Base-by-base conservation (phyloP, 257 asterid species). In the Nicotiana noctiflora region DNA sequence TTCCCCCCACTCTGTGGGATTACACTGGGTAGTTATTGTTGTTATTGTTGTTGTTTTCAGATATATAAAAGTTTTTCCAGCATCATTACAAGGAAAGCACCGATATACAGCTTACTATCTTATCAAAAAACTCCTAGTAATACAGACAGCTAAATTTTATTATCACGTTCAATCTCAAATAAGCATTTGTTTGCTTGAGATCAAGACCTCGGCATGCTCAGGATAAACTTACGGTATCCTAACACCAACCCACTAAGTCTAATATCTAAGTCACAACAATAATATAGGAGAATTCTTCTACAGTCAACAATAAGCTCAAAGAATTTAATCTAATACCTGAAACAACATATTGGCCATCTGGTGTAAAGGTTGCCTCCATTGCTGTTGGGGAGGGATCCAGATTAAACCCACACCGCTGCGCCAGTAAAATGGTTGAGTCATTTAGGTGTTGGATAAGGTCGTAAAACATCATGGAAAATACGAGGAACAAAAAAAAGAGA, bases 271-370 rank as follows among this genome's bases (percentile, higher is more conserved):
- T 56, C 49, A 15, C 17, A 49, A 72, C 21, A 14, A 70, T 70
- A 21, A 70, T 44, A 44, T 13, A 21, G 77, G 77, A 68, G 6
- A 56, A 72, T 14, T 23, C 19, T 72, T 72, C 44, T 72, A 21
- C 8, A 53, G 78, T 49, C 51, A 49, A 72, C 7, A 72, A 49
- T 72, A 72, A 49, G 78, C 61, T 72, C 40, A 72, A 72, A 72
- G 25, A 49, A 13, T 6, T 19, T 44, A 81, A 56, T 7, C 27
- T 51, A 46, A 14, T 91, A 96, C 99, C 98, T 83, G 97, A 92
- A 68, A 94, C 85, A 82, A 94, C 91, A 84, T 94, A 94, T 85
- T 92, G 96, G 83, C 99, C 98, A 83, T 96, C 99, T 63, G 99
- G 97, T 46, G 98, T 89, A 88, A 96, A 94, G 75, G 98, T 91